phyloP scores from a whole-genome alignment of 345 rosid genomes.

The Stellera chamaejasme region DNA sequence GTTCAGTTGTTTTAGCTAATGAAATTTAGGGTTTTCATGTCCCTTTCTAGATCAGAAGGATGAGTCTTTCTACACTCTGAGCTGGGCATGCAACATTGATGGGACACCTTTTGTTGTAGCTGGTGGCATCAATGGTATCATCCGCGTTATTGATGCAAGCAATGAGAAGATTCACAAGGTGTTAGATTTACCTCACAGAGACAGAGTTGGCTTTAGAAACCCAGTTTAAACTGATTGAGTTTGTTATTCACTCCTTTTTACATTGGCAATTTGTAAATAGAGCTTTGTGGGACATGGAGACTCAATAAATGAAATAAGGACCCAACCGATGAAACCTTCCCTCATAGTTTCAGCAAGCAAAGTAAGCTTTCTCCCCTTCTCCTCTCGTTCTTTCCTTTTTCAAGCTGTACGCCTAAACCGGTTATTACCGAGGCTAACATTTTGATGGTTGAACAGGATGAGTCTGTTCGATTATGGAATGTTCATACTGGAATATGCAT shows the following conservation, averaged over 20 bases:
- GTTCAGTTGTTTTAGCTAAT: conserved; percentile 10
- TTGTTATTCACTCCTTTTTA: neutral
- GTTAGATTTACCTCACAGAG: conserved; percentile 2
- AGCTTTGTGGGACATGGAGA: conserved; percentile 98
- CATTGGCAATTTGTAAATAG: conserved; percentile 26
- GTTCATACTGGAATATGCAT: conserved; percentile 94
- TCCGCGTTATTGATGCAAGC: conserved; percentile 79
- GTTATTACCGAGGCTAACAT: conserved; percentile 6
- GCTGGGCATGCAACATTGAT: conserved; percentile 73
- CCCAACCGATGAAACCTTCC: conserved; percentile 83
- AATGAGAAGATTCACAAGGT: conserved; percentile 84
- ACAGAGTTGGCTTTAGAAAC: conserved; percentile 1
- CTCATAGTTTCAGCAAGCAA: conserved; percentile 94
- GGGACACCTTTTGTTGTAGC: conserved; percentile 70
- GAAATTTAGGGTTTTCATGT: conserved; percentile 30
- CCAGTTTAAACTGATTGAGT: neutral
- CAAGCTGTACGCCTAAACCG: neutral
- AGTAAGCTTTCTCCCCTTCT: conserved; percentile 25
- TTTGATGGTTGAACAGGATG: conserved; percentile 51
- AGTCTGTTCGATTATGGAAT: conserved; percentile 94
- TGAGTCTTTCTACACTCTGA: conserved; percentile 88
- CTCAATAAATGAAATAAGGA: conserved; percentile 91
- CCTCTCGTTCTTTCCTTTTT: conserved; percentile 8
- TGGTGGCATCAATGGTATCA: conserved; percentile 88
- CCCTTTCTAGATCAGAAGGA: conserved; percentile 79